Evolutionary conservation across 441 rosid species (phyloP), one percentile per base, ranked within the genome.

Genomic region (Corymbia calophylla): DNA sequence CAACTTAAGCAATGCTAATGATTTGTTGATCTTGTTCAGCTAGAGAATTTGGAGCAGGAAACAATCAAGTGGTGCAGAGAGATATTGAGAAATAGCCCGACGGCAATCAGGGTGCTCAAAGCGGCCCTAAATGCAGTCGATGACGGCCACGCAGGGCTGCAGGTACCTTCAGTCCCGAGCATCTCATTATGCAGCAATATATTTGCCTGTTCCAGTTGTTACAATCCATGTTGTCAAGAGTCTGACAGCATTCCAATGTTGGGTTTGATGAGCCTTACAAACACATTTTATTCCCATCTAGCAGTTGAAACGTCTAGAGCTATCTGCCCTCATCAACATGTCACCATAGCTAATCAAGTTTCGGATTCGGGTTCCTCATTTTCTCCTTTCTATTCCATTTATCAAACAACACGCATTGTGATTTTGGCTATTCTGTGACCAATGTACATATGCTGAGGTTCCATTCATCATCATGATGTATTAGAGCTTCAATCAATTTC

Each of bases 21-120:
- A 0, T 77, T 73, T 73, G 82, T 39, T 39, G 85, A 58, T 58
- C 64, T 88, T 81, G 87, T 91, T 32, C 92, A 97, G 99, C 92
- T 97, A 58, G 98, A 94, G 49, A 94, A 93, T 56, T 93, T 97
- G 90, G 99, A 97, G 95, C 91, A 92, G 88, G 99, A 97, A 93
- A 97, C 99, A 17, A 94, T 96, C 60, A 94, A 95, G 92, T 97
- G 99, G 99, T 97, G 99, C 55, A 93, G 99, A 91, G 97, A 97
- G 92, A 96, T 97, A 90, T 91, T 96, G 82, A 92, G 96, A 87
- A 97, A 97, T 88, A 97, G 99, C 89, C 99, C 99, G n/a, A 97
- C 98, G 5, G 99, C 99, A 4, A 93, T 97, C 88, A 94, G 99
- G 66, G 95, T 97, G 82, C 97, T 97, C 56, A 97, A 97, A 91